phyloP scores from a whole-genome alignment of 495 filamentous ascomycete genomes.

The Aspergillus kassunensis region DNA sequence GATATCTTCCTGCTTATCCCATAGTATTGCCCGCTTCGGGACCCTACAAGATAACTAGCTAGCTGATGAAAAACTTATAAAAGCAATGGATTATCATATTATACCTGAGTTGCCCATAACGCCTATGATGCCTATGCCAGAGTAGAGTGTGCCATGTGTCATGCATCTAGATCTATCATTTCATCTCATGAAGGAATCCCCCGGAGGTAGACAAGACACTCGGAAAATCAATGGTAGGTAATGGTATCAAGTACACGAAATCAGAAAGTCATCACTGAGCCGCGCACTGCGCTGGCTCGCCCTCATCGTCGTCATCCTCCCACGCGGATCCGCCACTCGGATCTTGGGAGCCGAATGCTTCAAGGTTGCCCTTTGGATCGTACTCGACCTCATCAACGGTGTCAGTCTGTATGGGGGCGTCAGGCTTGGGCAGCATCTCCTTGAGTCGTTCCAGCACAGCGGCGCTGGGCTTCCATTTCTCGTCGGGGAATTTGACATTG shows the following conservation, averaged over 20 bases:
- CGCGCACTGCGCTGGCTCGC: conserved; percentile 68
- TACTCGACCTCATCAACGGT: conserved; percentile 84
- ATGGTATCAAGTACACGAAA: conserved; percentile 2
- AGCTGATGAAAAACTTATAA: no score
- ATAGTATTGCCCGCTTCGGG: no score
- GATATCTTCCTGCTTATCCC: no score
- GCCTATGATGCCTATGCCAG: conserved; percentile 25
- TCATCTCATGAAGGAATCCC: conserved; percentile 7
- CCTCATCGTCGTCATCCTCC: conserved; percentile 75
- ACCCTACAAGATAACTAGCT: no score
- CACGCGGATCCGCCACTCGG: conserved; percentile 68
- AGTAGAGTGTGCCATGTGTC: conserved; percentile 12
- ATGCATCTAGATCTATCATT: conserved; percentile 20
- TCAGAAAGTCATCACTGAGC: conserved; percentile 60
- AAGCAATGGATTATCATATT: no score
- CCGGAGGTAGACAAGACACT: conserved; percentile 13
- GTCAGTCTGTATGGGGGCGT: conserved; percentile 57
- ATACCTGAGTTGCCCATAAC: conserved; percentile 5
- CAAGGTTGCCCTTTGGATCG: conserved; percentile 72
- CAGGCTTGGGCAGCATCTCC: conserved; percentile 68
- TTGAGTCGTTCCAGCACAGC: conserved; percentile 61
- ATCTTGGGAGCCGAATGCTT: conserved; percentile 71
- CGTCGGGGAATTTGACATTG: conserved; percentile 83
- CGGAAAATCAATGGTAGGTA: neutral
- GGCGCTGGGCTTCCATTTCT: conserved; percentile 73